Evolutionary conservation across 2,329 filamentous ascomycete genomes (phyloP).

Genomic region (Calonectria pseudoturangicola): DNA sequence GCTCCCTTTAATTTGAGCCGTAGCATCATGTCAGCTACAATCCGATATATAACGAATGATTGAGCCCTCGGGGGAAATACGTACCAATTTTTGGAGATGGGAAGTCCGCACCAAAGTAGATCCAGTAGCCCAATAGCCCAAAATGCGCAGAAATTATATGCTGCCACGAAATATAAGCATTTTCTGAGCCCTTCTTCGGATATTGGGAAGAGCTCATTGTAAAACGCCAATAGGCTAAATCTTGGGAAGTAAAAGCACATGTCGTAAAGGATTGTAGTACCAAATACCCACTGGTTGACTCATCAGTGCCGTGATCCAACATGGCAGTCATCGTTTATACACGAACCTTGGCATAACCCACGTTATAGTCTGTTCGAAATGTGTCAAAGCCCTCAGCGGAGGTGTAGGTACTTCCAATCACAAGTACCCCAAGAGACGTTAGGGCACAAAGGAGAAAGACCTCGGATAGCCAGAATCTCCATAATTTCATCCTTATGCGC

Average conservation of each 20-base stretch:
- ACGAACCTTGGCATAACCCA: not conserved
- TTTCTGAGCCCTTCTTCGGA: not conserved
- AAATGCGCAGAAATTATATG: not conserved
- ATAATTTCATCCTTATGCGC: not conserved
- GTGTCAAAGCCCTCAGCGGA: too few relatives aligned
- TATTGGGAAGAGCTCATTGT: constrained; percentile 12
- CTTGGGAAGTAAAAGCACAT: not conserved
- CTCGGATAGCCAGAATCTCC: constrained; percentile 9
- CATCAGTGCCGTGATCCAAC: not conserved
- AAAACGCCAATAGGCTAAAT: not conserved
- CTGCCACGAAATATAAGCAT: not conserved
- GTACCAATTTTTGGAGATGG: not conserved
- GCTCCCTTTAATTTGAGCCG: not conserved
- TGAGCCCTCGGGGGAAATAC: not conserved
- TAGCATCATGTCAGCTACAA: not conserved
- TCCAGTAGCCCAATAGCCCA: not conserved
- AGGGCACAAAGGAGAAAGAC: not conserved
- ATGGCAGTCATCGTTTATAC: not conserved
- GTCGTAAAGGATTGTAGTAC: not conserved
- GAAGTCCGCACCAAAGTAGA: not conserved
- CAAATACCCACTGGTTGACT: not conserved
- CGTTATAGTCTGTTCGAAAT: not conserved
- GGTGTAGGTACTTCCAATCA: not conserved
- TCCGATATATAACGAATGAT: too few relatives aligned
- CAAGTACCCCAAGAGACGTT: not conserved